Base-by-base conservation (phyloP, 345 rosid species). In the Bruguiera sexangula region DNA sequence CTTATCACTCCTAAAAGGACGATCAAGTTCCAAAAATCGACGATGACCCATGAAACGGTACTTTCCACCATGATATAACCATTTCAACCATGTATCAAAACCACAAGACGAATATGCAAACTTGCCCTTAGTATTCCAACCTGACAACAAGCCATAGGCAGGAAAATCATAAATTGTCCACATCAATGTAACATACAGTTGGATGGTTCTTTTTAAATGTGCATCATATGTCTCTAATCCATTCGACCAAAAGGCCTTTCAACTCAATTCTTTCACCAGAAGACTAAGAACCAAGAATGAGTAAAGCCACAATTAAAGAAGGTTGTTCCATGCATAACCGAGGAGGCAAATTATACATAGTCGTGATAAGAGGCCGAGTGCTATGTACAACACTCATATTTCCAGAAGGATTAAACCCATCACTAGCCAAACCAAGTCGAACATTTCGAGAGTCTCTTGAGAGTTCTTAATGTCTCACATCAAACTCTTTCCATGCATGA, bases 131-230 rank as follows among this genome's bases (percentile, higher is more conserved):
- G 56, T 55, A 1, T 16, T 63, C 69, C 69, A 54, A 2, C 68
- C 43, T 3, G 2, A 27, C 29, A 27, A 27, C 29, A 27, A 27
- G 29, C 29, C 29, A 27, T 27, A 27, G 29, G 29, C 24, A 5
- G 19, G 63, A 26, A 64, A 55, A 34, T 71, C 63, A 64, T 22
- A 55, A 13, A 71, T 64, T 0, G 69, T 71, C 69, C 46, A 64
- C 29, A 71, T 9, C 26, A 71, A 26, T 3, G 55, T 20, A 2
- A 43, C 69, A 4, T 5, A 8, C 48, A 55, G 5, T 2, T 37
- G 16, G 16, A 64, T 63, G 1, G 6, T 53, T 0, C 11, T 9
- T 21, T 63, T 16, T 1, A 22, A 5, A 20, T 8, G 19, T 26
- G 55, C 63, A 63, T 64, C 56, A 64, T 16, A 56, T 9, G 69